Base-by-base conservation (phyloP, 345 rosid genomes). In the Aurinia saxatilis region DNA sequence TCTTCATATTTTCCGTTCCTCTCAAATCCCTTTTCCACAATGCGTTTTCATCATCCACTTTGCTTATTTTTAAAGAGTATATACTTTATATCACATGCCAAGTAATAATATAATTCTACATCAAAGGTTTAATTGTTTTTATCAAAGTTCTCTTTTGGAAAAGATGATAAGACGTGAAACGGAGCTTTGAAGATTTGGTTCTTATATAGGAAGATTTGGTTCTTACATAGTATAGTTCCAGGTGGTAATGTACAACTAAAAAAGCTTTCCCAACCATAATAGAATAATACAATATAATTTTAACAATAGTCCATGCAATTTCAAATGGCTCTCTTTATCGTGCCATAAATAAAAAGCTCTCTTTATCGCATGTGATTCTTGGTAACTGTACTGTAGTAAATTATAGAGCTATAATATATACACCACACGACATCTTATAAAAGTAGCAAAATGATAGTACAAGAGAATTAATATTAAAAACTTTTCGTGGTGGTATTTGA, bases 1-100 rank as follows among this genome's bases (percentile, higher is more conserved):
- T n/a, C n/a, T n/a, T n/a, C n/a, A n/a, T n/a, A n/a, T n/a, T n/a
- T n/a, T n/a, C 10, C 10, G 18, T 50, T 58, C 37, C 30, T 12
- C 52, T 38, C 63, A 21, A 17, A 40, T 50, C 53, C 45, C 16
- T 59, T 66, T 68, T 36, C 40, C n/a, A 25, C 40, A 25, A 68
- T 50, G 67, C 52, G 73, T 60, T 60, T 42, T 60, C 54, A 44
- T 60, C 73, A 51, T 60, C 49, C 67, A 68, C 61, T 68, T 59
- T 31, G 30, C 51, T 67, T 50, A 11, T 39, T 42, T 42, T 55
- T 8, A 29, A 50, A 57, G 51, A 57, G 36, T 31, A 47, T 34
- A 8, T 34, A 8, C 12, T 34, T 38, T 39, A 51, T 59, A 33
- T 42, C 40, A 41, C 53, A 59, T 41, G 66, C 12, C 48, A 34